Conservation (phyloP, 768 basidiomycete genomes). For the Lentinus brumalis region DNA sequence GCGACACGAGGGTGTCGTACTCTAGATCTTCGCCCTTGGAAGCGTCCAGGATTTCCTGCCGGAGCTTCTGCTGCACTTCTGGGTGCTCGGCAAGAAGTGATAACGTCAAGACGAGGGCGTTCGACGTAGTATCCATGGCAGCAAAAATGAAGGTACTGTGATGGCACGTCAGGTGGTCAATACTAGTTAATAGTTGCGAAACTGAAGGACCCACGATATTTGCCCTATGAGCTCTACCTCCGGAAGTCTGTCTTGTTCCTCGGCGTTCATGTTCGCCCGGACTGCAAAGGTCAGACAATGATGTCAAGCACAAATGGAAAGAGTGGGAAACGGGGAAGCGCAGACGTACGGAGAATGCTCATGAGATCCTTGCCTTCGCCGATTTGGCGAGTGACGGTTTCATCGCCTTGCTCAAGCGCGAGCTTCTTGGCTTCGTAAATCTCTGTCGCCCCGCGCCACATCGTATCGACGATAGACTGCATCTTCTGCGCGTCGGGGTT, state of each 20-base stretch:
- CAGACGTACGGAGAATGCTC: conserved; percentile 45
- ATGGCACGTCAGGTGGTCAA: no score
- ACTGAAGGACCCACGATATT: conserved; percentile 21
- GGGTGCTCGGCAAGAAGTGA: conserved; percentile 29
- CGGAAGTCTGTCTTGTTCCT: not conserved
- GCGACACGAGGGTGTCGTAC: conserved; percentile 11
- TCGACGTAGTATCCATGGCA: conserved; percentile 30
- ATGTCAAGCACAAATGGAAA: not conserved
- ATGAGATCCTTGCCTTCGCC: conserved; percentile 49
- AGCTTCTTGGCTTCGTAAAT: conserved; percentile 43
- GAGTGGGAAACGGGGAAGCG: not conserved
- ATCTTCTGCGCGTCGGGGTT: conserved; percentile 41
- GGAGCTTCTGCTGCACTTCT: conserved; percentile 37
- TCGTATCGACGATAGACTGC: conserved; percentile 47
- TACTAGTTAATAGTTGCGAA: not conserved
- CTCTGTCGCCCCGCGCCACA: conserved; percentile 42
- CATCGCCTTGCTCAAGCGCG: conserved; percentile 30
- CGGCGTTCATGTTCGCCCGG: conserved; percentile 28
- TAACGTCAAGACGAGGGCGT: conserved; percentile 20
- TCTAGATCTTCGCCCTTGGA: conserved; percentile 16
- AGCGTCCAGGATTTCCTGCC: conserved; percentile 18
- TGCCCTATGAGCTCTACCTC: conserved; percentile 40
- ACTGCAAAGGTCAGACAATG: not conserved
- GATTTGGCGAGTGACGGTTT: conserved; percentile 28
- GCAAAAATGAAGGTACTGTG: conserved; percentile 23